Percentiles rank a stretch among this genome's conserved stretches.
These are phyloP conservation scores for Magnaporthiopsis incrustans DNA, from an alignment of 2,329 filamentous ascomycete species.

Conservation along the genomic window DNA sequence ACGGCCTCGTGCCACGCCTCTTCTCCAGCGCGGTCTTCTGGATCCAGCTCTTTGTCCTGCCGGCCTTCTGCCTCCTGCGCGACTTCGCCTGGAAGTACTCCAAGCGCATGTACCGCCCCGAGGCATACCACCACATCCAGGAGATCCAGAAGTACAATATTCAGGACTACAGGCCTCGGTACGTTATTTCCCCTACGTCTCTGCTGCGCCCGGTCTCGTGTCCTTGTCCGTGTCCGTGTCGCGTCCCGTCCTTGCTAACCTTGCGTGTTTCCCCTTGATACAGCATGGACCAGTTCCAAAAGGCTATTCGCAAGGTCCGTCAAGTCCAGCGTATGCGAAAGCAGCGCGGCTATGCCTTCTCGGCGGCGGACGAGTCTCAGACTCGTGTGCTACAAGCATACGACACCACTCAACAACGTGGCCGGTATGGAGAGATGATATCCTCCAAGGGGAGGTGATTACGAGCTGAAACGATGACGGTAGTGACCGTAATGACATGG, in stretches of 20 bases:
- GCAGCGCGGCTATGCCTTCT: constrained; percentile 96
- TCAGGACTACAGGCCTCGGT: constrained; percentile 95
- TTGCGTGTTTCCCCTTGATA: not conserved
- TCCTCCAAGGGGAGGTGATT: constrained; percentile 13
- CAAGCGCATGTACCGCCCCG: constrained; percentile 94
- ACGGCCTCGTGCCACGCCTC: constrained; percentile 72
- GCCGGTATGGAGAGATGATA: constrained; percentile 92
- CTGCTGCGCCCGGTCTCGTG: not conserved
- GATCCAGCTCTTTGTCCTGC: constrained; percentile 76
- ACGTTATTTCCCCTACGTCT: constrained; percentile 21
- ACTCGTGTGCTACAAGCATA: constrained; percentile 94
- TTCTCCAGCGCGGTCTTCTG: constrained; percentile 83
- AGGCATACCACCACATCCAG: constrained; percentile 96
- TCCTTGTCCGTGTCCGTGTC: too few relatives aligned
- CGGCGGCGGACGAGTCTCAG: constrained; percentile 93
- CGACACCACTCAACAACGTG: constrained; percentile 88
- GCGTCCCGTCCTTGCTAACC: constrained; percentile 12
- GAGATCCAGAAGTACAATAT: constrained; percentile 99
- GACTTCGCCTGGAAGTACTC: constrained; percentile 97
- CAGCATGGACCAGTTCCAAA: constrained; percentile 99
- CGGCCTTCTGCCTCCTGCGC: constrained; percentile 72
- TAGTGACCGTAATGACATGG: not conserved
- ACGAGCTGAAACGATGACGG: not conserved
- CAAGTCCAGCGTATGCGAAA: constrained; percentile 99
- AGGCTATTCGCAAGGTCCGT: constrained; percentile 94